Evolutionary conservation across 2,329 filamentous ascomycete species (phyloP).

Genomic region (Penicillium sumatraense): DNA sequence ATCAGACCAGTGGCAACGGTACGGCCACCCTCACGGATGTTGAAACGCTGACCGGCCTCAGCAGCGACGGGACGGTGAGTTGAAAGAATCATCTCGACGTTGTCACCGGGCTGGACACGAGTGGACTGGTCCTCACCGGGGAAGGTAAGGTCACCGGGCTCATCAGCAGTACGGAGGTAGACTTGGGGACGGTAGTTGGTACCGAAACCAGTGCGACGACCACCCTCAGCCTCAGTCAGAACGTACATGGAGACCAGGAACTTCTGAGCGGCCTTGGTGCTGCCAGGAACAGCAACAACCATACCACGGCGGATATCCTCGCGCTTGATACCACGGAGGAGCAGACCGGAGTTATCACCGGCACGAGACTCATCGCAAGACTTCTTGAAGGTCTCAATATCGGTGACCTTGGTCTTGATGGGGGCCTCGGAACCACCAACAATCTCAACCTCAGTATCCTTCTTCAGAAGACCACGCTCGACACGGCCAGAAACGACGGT

Average conservation of each 20-base stretch:
- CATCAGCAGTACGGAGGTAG: conserved; percentile 87
- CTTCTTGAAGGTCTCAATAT: conserved; percentile 99
- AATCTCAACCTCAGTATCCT: conserved; percentile 91
- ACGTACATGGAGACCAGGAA: conserved; percentile 98
- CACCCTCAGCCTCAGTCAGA: conserved; percentile 95
- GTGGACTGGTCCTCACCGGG: conserved; percentile 78
- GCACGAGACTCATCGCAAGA: conserved; percentile 95
- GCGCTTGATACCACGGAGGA: conserved; percentile 93
- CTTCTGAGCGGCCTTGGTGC: conserved; percentile 83
- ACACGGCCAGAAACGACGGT: conserved; percentile 97
- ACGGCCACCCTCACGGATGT: conserved; percentile 94
- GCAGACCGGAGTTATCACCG: conserved; percentile 96
- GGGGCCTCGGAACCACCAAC: conserved; percentile 80
- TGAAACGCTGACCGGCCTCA: conserved; percentile 93
- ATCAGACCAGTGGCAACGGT: conserved; percentile 84
- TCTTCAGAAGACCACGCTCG: conserved; percentile 92
- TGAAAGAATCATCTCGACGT: conserved; percentile 93
- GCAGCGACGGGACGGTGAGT: conserved; percentile 85
- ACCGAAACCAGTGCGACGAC: conserved; percentile 92
- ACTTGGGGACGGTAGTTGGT: conserved; percentile 97
- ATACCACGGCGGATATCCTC: conserved; percentile 95
- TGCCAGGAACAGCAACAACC: conserved; percentile 84
- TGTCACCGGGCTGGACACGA: conserved; percentile 98
- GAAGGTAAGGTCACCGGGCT: conserved; percentile 78
- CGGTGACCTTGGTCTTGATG: conserved; percentile 99